Conservation (phyloP, 805 yeast genomes). For the Wickerhamiella hasegawae region DNA sequence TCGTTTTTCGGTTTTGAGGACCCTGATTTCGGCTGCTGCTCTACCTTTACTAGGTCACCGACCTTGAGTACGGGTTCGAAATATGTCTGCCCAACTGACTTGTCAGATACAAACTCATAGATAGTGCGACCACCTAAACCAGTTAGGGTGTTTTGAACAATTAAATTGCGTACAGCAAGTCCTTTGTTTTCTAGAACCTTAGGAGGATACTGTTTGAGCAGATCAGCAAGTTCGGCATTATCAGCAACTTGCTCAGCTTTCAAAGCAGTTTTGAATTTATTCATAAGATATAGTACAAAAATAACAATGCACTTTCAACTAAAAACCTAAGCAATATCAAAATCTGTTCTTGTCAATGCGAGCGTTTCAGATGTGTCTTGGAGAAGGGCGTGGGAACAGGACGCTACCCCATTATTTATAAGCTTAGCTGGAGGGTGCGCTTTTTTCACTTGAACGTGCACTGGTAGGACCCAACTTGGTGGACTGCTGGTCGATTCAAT, state of each 20-base stretch:
- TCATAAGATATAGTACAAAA: slow-evolving; percentile 1
- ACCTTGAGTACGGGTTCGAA: not conserved
- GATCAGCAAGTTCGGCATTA: slow-evolving; percentile 28
- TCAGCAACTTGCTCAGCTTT: slow-evolving; percentile 38
- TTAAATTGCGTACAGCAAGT: slow-evolving; percentile 55
- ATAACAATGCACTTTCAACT: too few species aligned
- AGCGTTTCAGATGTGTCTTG: too few species aligned
- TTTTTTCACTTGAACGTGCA: too few species aligned
- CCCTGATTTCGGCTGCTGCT: not conserved
- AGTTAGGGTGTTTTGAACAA: slow-evolving; percentile 43
- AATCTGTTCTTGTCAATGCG: too few species aligned
- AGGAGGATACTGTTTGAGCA: slow-evolving; percentile 37
- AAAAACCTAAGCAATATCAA: too few species aligned
- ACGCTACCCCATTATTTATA: too few species aligned
- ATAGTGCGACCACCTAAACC: slow-evolving; percentile 67
- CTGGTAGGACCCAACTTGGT: too few species aligned
- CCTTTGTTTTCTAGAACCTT: slow-evolving; percentile 57
- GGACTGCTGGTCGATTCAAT: too few species aligned
- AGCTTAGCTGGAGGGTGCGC: too few species aligned
- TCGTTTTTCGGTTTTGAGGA: too few species aligned
- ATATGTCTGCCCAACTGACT: slow-evolving; percentile 23
- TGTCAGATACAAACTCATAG: slow-evolving; percentile 45
- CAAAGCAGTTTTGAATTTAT: slow-evolving; percentile 20
- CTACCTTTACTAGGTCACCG: not conserved
- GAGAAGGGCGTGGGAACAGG: too few species aligned